Percentiles rank a stretch among this genome's conserved stretches.
Conservation (phyloP, 345 rosid genomes). For the Gossypium herbaceum region DNA sequence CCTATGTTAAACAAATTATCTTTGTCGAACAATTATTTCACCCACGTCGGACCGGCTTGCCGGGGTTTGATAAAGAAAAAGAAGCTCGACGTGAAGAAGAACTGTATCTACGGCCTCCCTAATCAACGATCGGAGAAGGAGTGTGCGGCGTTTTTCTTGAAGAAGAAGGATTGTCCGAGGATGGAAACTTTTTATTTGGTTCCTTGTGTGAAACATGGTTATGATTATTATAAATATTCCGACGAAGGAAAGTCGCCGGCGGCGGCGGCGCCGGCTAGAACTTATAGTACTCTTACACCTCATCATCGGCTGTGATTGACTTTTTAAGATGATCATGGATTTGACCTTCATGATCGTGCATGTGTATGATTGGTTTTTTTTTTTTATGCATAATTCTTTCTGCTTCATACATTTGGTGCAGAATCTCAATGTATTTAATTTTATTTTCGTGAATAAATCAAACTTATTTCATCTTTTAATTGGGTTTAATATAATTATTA, state of each 20-base stretch:
- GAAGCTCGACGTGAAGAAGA: conserved; percentile 37
- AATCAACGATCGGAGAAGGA: conserved; percentile 29
- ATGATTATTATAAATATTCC: neutral
- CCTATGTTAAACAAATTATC: conserved; percentile 28
- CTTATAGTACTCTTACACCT: conserved; percentile 29
- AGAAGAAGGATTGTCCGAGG: conserved; percentile 11
- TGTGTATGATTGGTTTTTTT: too few species aligned
- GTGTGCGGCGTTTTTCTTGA: conserved; percentile 33
- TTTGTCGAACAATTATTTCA: conserved; percentile 48
- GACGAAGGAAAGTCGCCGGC: neutral
- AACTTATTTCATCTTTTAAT: neutral
- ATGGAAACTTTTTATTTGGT: conserved; percentile 18
- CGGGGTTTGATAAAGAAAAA: conserved; percentile 28
- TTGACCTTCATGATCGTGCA: too few species aligned
- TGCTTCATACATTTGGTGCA: neutral
- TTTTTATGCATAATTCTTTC: neutral
- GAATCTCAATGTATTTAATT: neutral
- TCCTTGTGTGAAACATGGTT: conserved; percentile 32
- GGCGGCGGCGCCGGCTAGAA: conserved; percentile 1
- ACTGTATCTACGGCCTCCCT: conserved; percentile 55
- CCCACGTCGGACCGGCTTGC: conserved; percentile 51
- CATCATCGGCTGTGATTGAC: conserved; percentile 11
- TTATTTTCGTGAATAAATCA: neutral
- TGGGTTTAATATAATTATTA: too few species aligned
- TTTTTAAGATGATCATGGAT: neutral